Evolutionary conservation across 1,139 yeast species (phyloP).

Genomic region (Protomyces pachydermus): DNA sequence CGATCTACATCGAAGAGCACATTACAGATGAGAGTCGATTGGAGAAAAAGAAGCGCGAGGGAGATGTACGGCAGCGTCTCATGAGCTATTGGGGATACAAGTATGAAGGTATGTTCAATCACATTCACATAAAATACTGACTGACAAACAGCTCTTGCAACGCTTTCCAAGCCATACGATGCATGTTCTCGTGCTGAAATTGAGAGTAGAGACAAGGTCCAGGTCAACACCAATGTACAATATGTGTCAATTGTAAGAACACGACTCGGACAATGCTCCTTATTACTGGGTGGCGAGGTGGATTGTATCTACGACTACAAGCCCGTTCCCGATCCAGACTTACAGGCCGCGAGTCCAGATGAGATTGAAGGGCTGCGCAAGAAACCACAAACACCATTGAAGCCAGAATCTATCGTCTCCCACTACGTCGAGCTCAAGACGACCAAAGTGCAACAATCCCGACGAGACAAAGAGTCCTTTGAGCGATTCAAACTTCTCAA

Average conservation of each 20-base stretch:
- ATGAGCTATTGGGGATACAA: slow-evolving; percentile 34
- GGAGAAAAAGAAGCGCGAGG: slow-evolving; percentile 9
- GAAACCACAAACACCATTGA: neutral
- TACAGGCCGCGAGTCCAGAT: slow-evolving; percentile 29
- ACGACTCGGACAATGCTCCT: slow-evolving; percentile 52
- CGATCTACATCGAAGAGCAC: slow-evolving; percentile 37
- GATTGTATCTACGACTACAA: slow-evolving; percentile 82
- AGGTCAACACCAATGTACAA: slow-evolving; percentile 68
- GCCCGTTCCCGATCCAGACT: slow-evolving; percentile 43
- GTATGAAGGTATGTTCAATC: slow-evolving; percentile 7
- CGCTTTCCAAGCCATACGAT: slow-evolving; percentile 73
- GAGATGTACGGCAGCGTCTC: slow-evolving; percentile 14
- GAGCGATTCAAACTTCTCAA: slow-evolving; percentile 61
- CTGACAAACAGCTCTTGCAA: slow-evolving; percentile 48
- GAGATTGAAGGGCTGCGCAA: slow-evolving; percentile 1
- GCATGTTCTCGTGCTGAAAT: slow-evolving; percentile 59
- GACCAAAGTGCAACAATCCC: slow-evolving; percentile 50
- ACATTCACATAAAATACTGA: neutral
- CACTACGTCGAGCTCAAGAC: slow-evolving; percentile 90
- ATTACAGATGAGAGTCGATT: slow-evolving; percentile 13
- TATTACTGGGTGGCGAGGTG: slow-evolving; percentile 81
- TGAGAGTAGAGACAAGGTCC: slow-evolving; percentile 52
- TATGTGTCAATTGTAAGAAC: slow-evolving; percentile 73
- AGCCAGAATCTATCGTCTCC: slow-evolving; percentile 45
- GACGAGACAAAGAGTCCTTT: slow-evolving; percentile 54